phyloP scores from a whole-genome alignment of 163 green algal genomes.

The Volvox carteri region DNA sequence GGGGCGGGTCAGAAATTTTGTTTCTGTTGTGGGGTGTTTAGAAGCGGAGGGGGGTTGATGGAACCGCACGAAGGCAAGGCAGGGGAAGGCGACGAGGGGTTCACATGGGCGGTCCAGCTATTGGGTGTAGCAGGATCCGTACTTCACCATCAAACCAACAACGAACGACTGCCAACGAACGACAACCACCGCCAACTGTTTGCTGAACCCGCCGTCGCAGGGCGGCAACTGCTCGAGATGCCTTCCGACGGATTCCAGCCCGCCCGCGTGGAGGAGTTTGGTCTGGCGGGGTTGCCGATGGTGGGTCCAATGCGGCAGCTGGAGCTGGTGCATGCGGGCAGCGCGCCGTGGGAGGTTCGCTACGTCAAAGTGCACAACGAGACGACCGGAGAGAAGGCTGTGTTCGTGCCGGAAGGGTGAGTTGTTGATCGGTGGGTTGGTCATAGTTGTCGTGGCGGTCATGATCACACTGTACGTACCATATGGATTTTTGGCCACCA shows the following conservation, averaged over 20 bases:
- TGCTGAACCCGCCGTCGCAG: not conserved
- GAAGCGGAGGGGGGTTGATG: not conserved
- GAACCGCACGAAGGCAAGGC: too few species aligned
- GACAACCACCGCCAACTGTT: too few species aligned
- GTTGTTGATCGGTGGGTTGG: too few species aligned
- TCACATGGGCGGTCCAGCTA: too few species aligned
- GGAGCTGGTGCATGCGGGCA: conserved; percentile 58
- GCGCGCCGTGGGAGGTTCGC: conserved; percentile 55
- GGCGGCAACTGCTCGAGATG: conserved; percentile 51
- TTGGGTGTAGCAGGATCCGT: too few species aligned
- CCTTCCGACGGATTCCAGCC: conserved; percentile 61
- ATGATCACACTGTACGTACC: too few species aligned
- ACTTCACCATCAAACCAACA: too few species aligned
- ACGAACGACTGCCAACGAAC: not conserved
- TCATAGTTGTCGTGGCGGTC: too few species aligned
- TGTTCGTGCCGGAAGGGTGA: conserved; percentile 62
- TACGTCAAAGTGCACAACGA: conserved; percentile 65
- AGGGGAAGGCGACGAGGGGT: too few species aligned
- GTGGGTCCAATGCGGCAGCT: conserved; percentile 66
- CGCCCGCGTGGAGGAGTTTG: conserved; percentile 59
- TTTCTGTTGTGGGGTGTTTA: not conserved
- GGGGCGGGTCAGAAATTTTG: too few species aligned
- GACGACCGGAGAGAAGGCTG: conserved; percentile 57
- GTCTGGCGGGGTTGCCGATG: conserved; percentile 52
- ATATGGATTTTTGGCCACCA: too few species aligned